These are phyloP conservation scores for Globisporangium iwayamae DNA, from an alignment of 352 stramenopile species.

Conservation along the genomic window DNA sequence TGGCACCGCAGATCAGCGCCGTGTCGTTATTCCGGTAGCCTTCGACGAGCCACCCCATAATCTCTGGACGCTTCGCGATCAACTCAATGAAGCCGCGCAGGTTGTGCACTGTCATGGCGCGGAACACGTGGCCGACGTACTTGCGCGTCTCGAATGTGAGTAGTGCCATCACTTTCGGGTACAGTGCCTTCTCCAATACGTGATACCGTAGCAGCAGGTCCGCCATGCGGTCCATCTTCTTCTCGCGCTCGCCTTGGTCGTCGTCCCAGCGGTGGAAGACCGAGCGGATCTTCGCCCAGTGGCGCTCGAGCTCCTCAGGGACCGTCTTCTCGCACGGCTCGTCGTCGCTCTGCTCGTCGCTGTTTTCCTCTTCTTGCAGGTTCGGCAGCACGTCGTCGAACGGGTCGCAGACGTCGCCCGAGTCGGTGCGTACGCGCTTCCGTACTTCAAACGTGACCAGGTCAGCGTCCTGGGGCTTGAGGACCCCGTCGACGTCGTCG, in stretches of 20 bases:
- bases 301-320: slow-evolving; percentile 65
- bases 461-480: slow-evolving; percentile 2
- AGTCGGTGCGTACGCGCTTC: slow-evolving; percentile 27
- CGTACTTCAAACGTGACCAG: slow-evolving; percentile 8
- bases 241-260: slow-evolving; percentile 58
- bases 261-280: slow-evolving; percentile 79
- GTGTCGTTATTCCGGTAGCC: slow-evolving; percentile 73
- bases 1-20: slow-evolving; percentile 71
- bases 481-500: slow-evolving; percentile 10
- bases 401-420: slow-evolving; percentile 20
- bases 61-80: slow-evolving; percentile 51
- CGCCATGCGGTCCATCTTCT: slow-evolving; percentile 80
- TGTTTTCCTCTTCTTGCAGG: slow-evolving; percentile 44
- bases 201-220: slow-evolving; percentile 69
- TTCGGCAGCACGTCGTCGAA: slow-evolving; percentile 20
- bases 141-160: slow-evolving; percentile 84
- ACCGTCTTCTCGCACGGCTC: slow-evolving; percentile 59
- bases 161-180: slow-evolving; percentile 63
- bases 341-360: slow-evolving; percentile 50
- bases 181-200: slow-evolving; percentile 69
- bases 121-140: slow-evolving; percentile 75
- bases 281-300: slow-evolving; percentile 70
- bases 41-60: slow-evolving; percentile 72
- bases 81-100: slow-evolving; percentile 59
- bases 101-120: slow-evolving; percentile 72